Conservation (phyloP, 2,329 filamentous ascomycete species). For the Leptographium procerum region DNA sequence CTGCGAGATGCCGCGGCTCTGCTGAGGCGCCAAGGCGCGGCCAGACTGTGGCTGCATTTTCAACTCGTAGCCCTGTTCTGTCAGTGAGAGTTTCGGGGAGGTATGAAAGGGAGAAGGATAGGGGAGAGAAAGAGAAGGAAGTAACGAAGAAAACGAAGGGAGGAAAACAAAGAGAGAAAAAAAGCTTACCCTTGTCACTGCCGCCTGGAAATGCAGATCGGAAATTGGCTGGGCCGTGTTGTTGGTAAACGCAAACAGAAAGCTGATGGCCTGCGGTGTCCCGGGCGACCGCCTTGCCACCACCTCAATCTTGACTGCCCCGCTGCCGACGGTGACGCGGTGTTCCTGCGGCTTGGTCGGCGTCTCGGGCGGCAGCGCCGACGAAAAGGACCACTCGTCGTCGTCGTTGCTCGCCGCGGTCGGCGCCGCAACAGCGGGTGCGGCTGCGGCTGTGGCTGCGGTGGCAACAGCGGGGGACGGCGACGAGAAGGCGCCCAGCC, state of each 20-base stretch:
- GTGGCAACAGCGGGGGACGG: conserved; percentile 20
- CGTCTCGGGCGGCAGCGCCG: conserved; percentile 57
- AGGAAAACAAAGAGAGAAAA: not conserved
- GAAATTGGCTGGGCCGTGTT: conserved; percentile 57
- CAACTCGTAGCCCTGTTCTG: conserved; percentile 60
- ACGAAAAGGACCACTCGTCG: conserved; percentile 91
- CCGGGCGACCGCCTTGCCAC: conserved; percentile 49
- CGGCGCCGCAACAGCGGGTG: conserved; percentile 15
- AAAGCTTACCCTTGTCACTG: conserved; percentile 71
- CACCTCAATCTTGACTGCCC: conserved; percentile 61
- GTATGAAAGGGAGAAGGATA: too few species aligned
- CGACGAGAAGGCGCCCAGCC: conserved; percentile 26
- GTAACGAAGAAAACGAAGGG: not conserved
- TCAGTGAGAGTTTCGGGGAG: too few species aligned
- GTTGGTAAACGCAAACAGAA: conserved; percentile 78
- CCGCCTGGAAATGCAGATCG: conserved; percentile 81
- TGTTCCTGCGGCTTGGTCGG: conserved; percentile 44
- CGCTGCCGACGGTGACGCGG: conserved; percentile 57
- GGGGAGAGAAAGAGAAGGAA: too few species aligned
- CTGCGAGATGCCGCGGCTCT: conserved; percentile 67
- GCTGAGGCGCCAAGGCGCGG: conserved; percentile 61
- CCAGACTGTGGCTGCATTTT: conserved; percentile 78
- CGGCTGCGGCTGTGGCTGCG: conserved; percentile 15
- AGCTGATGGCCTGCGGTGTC: conserved; percentile 46
- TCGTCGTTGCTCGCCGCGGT: conserved; percentile 44